Percentiles rank a stretch among this genome's conserved stretches.
Conservation (phyloP, 2,329 filamentous ascomycete genomes). For the Alternaria brassicae region DNA sequence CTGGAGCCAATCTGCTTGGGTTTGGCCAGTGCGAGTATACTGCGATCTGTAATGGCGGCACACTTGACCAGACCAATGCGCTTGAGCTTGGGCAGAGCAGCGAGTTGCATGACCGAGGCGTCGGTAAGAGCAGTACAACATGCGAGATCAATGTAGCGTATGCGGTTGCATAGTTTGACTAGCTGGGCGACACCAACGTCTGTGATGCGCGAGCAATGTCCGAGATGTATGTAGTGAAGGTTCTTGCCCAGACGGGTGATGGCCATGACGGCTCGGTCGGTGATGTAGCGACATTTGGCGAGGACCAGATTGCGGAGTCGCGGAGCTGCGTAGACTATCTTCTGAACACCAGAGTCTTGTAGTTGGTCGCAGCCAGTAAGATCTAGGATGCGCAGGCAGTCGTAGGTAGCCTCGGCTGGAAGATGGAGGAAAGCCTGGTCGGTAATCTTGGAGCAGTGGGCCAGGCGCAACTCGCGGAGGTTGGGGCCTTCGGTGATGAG, state of each 20-base stretch:
- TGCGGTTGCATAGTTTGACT: slow-evolving; percentile 86
- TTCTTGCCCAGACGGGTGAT: slow-evolving; percentile 94
- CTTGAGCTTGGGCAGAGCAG: slow-evolving; percentile 88
- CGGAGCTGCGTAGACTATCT: slow-evolving; percentile 85
- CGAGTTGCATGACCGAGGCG: slow-evolving; percentile 80
- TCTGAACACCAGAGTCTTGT: slow-evolving; percentile 85
- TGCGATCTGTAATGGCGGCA: slow-evolving; percentile 84
- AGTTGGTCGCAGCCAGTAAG: slow-evolving; percentile 86
- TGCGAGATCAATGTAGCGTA: slow-evolving; percentile 97
- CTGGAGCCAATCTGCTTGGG: slow-evolving; percentile 63
- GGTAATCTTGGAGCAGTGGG: slow-evolving; percentile 82
- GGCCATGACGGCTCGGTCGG: slow-evolving; percentile 83
- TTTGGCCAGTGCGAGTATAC: slow-evolving; percentile 82
- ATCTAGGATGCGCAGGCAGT: slow-evolving; percentile 90
- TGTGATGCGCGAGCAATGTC: slow-evolving; percentile 90
- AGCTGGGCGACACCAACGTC: slow-evolving; percentile 86
- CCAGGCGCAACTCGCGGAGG: slow-evolving; percentile 87
- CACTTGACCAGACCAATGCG: slow-evolving; percentile 96
- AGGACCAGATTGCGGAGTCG: slow-evolving; percentile 90
- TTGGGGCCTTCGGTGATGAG: slow-evolving; percentile 80
- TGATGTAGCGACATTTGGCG: slow-evolving; percentile 92
- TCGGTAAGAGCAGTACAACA: slow-evolving; percentile 92
- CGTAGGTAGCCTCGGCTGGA: slow-evolving; percentile 72
- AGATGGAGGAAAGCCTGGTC: slow-evolving; percentile 87
- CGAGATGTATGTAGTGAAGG: slow-evolving; percentile 93